These are phyloP conservation scores for Piper longum DNA, from an alignment of 164 flowering plant species.

Conservation along the genomic window DNA sequence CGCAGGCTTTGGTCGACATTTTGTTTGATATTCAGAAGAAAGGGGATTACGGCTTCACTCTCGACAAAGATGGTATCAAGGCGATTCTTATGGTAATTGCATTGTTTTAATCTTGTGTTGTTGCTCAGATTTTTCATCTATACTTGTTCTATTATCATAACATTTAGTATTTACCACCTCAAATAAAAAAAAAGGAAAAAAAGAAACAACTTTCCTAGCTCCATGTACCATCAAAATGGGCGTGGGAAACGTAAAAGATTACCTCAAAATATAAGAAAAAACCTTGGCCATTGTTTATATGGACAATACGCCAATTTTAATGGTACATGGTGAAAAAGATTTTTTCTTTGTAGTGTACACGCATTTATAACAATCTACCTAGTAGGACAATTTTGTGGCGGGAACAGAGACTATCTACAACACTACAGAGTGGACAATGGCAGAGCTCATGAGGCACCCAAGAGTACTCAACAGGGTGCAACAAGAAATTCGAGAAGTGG, in stretches of 20 bases:
- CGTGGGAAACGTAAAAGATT: no score
- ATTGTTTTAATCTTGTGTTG: no score
- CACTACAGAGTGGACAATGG: constrained; percentile 3
- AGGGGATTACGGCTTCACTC: neutral
- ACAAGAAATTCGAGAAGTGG: neutral
- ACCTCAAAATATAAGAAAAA: no score
- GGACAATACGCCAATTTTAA: neutral
- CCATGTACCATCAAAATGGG: no score
- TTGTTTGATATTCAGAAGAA: constrained; percentile 2
- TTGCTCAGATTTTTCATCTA: no score
- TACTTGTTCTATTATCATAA: no score
- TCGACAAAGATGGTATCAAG: constrained; percentile 2
- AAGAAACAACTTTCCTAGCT: no score
- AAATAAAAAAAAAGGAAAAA: no score
- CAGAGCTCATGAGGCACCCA: neutral
- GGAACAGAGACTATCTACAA: constrained; percentile 4
- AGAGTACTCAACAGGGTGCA: constrained; percentile 3
- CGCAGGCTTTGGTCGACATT: constrained; percentile 3
- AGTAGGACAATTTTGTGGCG: constrained; percentile 1
- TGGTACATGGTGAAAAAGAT: neutral
- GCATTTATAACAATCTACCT: neutral
- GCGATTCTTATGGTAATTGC: constrained; percentile 4
- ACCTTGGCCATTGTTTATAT: neutral
- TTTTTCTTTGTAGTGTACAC: neutral
- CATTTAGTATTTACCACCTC: no score